A percentile compares a stretch with the other conserved stretches of the same genome.
These are phyloP conservation scores for Aphanocladium album DNA, from an alignment of 2,329 filamentous ascomycete species.

Conservation along the genomic window DNA sequence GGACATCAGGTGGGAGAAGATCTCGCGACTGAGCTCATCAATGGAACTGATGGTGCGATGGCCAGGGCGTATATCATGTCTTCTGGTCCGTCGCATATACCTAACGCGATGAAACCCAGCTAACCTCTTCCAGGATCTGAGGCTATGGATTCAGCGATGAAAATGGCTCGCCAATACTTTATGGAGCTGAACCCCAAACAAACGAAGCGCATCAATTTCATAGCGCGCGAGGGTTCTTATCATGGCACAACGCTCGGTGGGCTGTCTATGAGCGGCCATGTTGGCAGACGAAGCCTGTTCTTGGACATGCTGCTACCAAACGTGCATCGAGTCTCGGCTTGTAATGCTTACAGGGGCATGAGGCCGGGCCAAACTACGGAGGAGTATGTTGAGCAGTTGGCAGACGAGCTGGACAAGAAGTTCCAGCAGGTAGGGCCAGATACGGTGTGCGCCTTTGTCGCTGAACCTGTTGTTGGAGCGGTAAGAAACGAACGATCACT, in stretches of 20 bases:
- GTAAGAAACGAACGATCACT: background rate
- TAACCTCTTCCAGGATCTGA: conserved; percentile 40
- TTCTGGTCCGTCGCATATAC: conserved; percentile 24
- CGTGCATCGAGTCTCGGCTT: conserved; percentile 57
- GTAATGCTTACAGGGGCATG: conserved; percentile 58
- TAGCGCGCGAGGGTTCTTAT: conserved; percentile 62
- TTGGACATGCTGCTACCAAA: conserved; percentile 54
- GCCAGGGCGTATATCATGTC: conserved; percentile 29
- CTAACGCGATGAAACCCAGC: background rate
- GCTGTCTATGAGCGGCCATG: conserved; percentile 59
- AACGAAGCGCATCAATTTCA: conserved; percentile 56
- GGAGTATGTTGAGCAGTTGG: conserved; percentile 56
- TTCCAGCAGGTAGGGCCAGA: conserved; percentile 59
- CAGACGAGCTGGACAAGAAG: conserved; percentile 59
- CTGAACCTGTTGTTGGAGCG: conserved; percentile 67
- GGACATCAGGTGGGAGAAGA: conserved; percentile 20
- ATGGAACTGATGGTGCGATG: conserved; percentile 29
- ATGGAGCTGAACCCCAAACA: conserved; percentile 41
- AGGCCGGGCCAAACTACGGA: conserved; percentile 45
- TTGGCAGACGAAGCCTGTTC: conserved; percentile 53
- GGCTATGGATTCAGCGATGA: conserved; percentile 41
- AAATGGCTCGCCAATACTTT: conserved; percentile 42
- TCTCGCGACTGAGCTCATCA: conserved; percentile 22
- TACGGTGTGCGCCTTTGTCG: conserved; percentile 65
- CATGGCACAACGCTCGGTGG: conserved; percentile 68